Evolutionary conservation across 306 rosid genomes (phyloP), one percentile per base, ranked within the genome.

Genomic region (Senna siamea): DNA sequence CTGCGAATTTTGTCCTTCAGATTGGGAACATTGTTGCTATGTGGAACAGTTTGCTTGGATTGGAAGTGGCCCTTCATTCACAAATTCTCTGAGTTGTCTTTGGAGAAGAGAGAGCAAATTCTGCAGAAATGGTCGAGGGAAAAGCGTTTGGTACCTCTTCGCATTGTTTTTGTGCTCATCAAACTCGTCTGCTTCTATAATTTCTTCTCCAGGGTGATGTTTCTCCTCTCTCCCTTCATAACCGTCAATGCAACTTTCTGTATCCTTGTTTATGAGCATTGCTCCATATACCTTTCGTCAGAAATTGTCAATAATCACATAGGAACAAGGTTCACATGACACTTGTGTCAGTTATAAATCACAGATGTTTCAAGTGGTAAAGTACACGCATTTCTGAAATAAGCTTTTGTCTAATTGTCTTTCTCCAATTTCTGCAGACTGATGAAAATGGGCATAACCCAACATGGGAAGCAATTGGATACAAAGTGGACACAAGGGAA

Each of bases 201-300:
- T 66, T 87, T 89, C 86, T 90, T 83, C 87, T 78, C 97, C 28
- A 84, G 86, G 97, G 99, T 94, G 82, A 76, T 77, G 53, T 32
- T 76, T 74, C 44, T 72, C 1, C 7, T 26, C 30, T 26, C 59
- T 11, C 15, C 15, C 50, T n/a, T n/a, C n/a, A n/a, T 51, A 32
- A 2, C 10, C 70, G 76, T 74, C 38, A 28, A 6, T 14, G 9
- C 35, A 32, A 38, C 9, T 7, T 32, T 32, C 37, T 32, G 2
- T 32, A 32, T 32, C 37, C n/a, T n/a, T n/a, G n/a, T n/a, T n/a
- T n/a, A n/a, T n/a, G n/a, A n/a, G n/a, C n/a, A n/a, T n/a, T n/a
- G n/a, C n/a, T 26, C 30, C 30, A 26, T 26, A 26, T 26, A 26
- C n/a, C n/a, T n/a, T 26, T 26, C 30, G 2, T 26, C 30, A 26